phyloP scores from a whole-genome alignment of 164 flowering plant genomes.

The Saururus chinensis region DNA sequence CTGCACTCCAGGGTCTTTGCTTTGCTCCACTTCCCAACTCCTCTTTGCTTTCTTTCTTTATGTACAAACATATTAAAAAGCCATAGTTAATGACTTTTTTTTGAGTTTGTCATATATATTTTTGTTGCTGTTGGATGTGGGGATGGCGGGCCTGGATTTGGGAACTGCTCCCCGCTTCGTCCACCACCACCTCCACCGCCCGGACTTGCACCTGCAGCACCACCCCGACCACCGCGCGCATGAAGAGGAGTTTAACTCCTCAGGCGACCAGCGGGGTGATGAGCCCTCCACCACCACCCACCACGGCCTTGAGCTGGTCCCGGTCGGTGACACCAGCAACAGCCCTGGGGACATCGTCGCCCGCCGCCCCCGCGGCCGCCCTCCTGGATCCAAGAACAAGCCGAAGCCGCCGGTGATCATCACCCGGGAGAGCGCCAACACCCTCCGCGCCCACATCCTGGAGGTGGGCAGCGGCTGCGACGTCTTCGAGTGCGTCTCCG shows the following conservation, averaged over 20 bases:
- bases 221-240: conserved; percentile 5
- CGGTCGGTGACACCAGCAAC: not conserved
- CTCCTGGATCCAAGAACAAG: conserved; percentile 38
- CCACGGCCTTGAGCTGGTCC: not conserved
- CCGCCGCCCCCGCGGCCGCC: conserved; percentile 33
- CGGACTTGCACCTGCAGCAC: conserved; percentile 24
- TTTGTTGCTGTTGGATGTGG: not conserved
- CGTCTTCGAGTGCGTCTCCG: conserved; percentile 26
- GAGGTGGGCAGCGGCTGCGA: conserved; percentile 33
- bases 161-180: conserved; percentile 26
- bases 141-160: conserved; percentile 38
- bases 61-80: not conserved
- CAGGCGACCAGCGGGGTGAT: not conserved
- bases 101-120: not conserved
- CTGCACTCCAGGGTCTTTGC: no score
- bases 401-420: conserved; percentile 38
- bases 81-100: not conserved
- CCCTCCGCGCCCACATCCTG: conserved; percentile 32
- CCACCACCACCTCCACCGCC: conserved; percentile 22
- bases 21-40: conserved; percentile 13
- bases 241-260: no score
- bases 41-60: conserved; percentile 6
- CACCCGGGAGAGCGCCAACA: conserved; percentile 32
- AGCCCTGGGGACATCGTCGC: conserved; percentile 7
- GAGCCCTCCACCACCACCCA: not conserved